A percentile compares a stretch with the other conserved stretches of the same genome.
phyloP scores from a whole-genome alignment of 495 filamentous ascomycete species.

The Hyaloscypha bicolor region DNA sequence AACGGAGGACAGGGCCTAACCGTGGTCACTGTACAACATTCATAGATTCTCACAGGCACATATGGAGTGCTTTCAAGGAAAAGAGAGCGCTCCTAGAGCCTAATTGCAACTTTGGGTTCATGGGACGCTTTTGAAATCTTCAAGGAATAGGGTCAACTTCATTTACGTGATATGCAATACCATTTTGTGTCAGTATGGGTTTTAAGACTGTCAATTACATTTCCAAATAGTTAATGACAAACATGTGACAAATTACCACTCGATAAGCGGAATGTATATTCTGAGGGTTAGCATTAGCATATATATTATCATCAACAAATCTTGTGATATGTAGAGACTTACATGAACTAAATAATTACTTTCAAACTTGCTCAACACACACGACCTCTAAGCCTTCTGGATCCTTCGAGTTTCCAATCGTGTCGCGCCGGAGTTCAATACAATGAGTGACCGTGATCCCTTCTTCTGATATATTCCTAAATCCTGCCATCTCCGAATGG shows the following conservation, averaged over 20 bases:
- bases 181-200: background rate
- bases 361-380: background rate
- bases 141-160: no score
- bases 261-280: no score
- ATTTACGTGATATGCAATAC: background rate
- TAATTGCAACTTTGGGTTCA: no score
- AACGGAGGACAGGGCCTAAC: no score
- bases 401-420: background rate
- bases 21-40: no score
- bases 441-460: slow-evolving; percentile 8
- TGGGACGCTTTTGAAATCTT: no score
- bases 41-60: no score
- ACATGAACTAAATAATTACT: no score
- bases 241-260: no score
- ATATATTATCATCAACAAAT: background rate
- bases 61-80: no score
- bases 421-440: background rate
- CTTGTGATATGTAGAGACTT: background rate
- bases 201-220: background rate
- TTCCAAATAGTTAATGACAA: background rate
- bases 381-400: background rate
- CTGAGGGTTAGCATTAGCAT: no score
- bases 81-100: no score
- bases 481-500: background rate
- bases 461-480: background rate